Base-by-base conservation (phyloP, 2,329 filamentous ascomycete genomes). In the Talaromyces islandicus region DNA sequence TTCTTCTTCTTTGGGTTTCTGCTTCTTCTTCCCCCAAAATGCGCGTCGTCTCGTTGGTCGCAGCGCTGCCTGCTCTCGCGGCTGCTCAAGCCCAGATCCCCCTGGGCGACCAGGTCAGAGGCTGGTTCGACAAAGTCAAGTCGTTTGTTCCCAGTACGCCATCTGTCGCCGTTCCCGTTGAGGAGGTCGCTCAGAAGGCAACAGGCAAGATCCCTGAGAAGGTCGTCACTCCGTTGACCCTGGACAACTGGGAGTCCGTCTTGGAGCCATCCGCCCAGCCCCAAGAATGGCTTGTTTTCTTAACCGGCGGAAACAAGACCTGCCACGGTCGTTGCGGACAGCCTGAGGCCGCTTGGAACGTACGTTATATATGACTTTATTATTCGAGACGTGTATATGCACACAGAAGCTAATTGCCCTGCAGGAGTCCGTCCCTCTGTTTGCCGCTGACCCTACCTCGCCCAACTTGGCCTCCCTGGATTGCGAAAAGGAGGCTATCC, bases 291-390 rank as follows among this genome's bases (percentile, higher is more conserved):
- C 74, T 86, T 64, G 71, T 88, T 57, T 86, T 79, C 69, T 71
- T 86, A 51, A 87, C 84, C 5, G 85, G 85, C 62, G 85, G 84
- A 51, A 88, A 88, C 75, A 82, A 81, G 72, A 86, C 83, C 41
- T 88, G 85, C 75, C 85, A 80, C 66, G 85, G 85, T 63, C 73
- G 80, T 63, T 88, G 85, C 71, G 78, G 68, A 30, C 75, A 74
- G 51, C 78, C 81, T 12, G 82, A 85, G 57, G 78, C 78, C 67
- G 82, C 82, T 7, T 81, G 77, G 72, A 78, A 80, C 64, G 78
- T 80, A 71, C 68, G 75, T n/a, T 67, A 48, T 46, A 7, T 21
- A 35, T 24, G 6, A 6, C 38, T 21, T 50, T 32, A 29, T 50
- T 32, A 29, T 41, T 38, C 21, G n/a, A 52, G 11, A n/a, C 11